phyloP scores from a whole-genome alignment of 805 yeast genomes.

The Metschnikowia gruessii region DNA sequence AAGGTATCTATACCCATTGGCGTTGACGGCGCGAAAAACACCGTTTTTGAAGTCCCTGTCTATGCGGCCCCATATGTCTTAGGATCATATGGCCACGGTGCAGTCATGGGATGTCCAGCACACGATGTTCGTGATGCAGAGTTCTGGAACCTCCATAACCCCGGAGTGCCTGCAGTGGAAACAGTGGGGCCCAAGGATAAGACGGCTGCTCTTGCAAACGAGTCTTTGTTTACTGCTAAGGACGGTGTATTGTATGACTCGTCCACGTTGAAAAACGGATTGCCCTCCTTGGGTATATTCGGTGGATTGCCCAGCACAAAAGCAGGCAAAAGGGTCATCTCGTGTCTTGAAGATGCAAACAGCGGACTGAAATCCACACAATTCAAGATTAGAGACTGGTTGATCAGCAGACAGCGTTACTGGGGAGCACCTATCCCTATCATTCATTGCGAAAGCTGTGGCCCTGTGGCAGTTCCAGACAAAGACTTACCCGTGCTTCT shows the following conservation, averaged over 20 bases:
- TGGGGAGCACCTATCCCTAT: slow-evolving; percentile 99
- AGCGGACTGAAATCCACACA: slow-evolving; percentile 51
- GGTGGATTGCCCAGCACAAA: slow-evolving; percentile 47
- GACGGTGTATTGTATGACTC: slow-evolving; percentile 39
- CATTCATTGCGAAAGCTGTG: slow-evolving; percentile 81
- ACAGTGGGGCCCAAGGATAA: slow-evolving; percentile 45
- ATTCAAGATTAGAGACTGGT: slow-evolving; percentile 84
- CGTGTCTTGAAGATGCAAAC: slow-evolving; percentile 34
- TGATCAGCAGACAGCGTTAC: slow-evolving; percentile 88
- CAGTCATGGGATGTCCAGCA: slow-evolving; percentile 98
- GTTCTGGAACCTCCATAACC: slow-evolving; percentile 71
- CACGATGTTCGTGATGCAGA: slow-evolving; percentile 83
- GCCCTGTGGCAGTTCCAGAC: slow-evolving; percentile 90
- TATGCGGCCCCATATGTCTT: slow-evolving; percentile 91
- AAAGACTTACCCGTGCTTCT: slow-evolving; percentile 76
- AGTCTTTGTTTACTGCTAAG: slow-evolving; percentile 48
- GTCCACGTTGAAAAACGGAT: slow-evolving; percentile 27
- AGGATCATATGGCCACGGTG: slow-evolving; percentile 81
- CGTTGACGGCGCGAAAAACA: slow-evolving; percentile 21
- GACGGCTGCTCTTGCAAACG: slow-evolving; percentile 8
- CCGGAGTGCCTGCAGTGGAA: slow-evolving; percentile 37
- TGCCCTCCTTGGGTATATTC: slow-evolving; percentile 33
- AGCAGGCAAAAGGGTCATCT: slow-evolving; percentile 50
- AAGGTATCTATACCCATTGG: slow-evolving; percentile 60
- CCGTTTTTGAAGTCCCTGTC: slow-evolving; percentile 53